These are phyloP conservation scores for Penicillium sp. DNA, from an alignment of 2,329 filamentous ascomycete genomes.

Conservation along the genomic window DNA sequence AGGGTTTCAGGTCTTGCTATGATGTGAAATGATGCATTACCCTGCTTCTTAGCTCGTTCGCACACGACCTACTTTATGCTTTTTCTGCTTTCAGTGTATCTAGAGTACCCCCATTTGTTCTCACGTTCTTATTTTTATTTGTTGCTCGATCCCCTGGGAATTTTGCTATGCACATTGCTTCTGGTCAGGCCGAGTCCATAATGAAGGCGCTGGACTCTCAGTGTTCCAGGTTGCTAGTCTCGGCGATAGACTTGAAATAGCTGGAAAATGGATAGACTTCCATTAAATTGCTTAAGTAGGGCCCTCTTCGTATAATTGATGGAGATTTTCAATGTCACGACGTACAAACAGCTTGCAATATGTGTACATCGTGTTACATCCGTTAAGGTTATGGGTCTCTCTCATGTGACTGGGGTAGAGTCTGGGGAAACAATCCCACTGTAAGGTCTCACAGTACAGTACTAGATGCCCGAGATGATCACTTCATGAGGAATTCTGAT, in stretches of 20 bases:
- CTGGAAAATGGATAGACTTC: background rate
- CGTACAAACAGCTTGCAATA: background rate
- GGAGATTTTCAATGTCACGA: background rate
- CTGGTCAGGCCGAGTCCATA: background rate
- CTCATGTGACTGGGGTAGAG: background rate
- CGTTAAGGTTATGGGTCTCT: background rate
- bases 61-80: slow-evolving; percentile 3
- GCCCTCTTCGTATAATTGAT: too few species aligned
- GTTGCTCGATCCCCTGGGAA: background rate
- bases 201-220: background rate
- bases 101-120: slow-evolving; percentile 18
- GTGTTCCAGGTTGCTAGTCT: background rate
- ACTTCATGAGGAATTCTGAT: too few species aligned
- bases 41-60: background rate
- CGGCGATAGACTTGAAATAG: background rate
- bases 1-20: slow-evolving; percentile 29
- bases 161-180: background rate
- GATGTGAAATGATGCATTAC: slow-evolving; percentile 27
- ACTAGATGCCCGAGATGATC: background rate
- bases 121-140: slow-evolving; percentile 13
- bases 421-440: background rate
- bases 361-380: background rate
- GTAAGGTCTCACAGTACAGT: background rate
- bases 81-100: slow-evolving; percentile 19
- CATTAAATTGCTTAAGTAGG: background rate